phyloP scores from a whole-genome alignment of 345 rosid species.

The Euphorbia lathyris region DNA sequence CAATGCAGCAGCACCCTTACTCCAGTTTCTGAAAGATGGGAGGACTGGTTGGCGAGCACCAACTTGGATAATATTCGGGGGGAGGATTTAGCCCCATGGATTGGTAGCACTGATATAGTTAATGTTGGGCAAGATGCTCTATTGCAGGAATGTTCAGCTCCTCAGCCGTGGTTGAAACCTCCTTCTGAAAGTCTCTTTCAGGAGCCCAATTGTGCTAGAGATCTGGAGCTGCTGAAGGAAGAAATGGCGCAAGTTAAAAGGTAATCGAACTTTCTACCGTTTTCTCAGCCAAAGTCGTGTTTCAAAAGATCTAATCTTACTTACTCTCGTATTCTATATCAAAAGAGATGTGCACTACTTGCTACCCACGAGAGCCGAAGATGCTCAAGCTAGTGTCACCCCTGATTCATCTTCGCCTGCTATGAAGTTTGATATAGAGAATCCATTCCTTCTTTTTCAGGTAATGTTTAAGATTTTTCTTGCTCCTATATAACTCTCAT shows the following conservation, averaged over 20 bases:
- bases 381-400: constrained; percentile 49
- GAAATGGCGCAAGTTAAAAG: constrained; percentile 61
- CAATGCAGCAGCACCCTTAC: constrained; percentile 44
- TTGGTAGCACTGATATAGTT: constrained; percentile 42
- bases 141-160: constrained; percentile 35
- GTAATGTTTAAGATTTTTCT: constrained; percentile 41
- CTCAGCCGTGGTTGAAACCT: constrained; percentile 40
- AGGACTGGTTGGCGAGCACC: constrained; percentile 66
- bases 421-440: constrained; percentile 51
- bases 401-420: constrained; percentile 59
- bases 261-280: constrained; percentile 23
- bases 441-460: constrained; percentile 49
- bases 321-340: constrained; percentile 25
- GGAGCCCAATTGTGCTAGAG: constrained; percentile 39
- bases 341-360: constrained; percentile 54
- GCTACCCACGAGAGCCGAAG: constrained; percentile 47
- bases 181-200: constrained; percentile 38
- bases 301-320: neutral
- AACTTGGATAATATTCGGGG: constrained; percentile 59
- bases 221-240: constrained; percentile 47
- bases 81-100: constrained; percentile 57
- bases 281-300: neutral
- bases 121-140: constrained; percentile 37
- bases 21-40: constrained; percentile 71
- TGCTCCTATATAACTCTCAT: no score